phyloP scores from a whole-genome alignment of 1,139 yeast genomes.

The Torulaspora globosa region DNA sequence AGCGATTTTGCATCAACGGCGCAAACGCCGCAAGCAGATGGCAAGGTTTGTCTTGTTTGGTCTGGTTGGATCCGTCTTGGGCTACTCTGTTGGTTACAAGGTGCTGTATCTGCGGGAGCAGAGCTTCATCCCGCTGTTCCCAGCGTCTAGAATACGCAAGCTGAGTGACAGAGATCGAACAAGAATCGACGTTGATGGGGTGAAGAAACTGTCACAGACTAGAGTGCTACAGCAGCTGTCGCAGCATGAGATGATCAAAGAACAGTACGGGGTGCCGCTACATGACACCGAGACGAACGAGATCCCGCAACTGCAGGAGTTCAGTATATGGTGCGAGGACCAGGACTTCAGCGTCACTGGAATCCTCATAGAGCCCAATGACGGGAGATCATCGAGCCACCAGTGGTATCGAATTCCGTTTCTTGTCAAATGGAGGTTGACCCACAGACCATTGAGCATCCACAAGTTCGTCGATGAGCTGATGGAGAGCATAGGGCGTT shows the following conservation, averaged over 20 bases:
- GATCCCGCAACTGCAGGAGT: constrained; percentile 21
- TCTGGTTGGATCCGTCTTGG: constrained; percentile 25
- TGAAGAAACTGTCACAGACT: constrained; percentile 22
- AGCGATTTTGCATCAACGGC: constrained; percentile 21
- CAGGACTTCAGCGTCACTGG: constrained; percentile 34
- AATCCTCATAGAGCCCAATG: constrained; percentile 21
- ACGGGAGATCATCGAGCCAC: constrained; percentile 15
- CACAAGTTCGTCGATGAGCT: constrained; percentile 17
- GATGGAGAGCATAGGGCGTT: constrained; percentile 23
- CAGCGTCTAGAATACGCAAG: constrained; percentile 28
- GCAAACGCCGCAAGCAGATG: constrained; percentile 17
- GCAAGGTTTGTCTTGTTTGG: constrained; percentile 16
- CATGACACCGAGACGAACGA: constrained; percentile 20
- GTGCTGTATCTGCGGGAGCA: constrained; percentile 27
- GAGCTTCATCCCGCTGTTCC: constrained; percentile 30
- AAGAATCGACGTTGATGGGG: constrained; percentile 22
- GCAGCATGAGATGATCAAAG: constrained; percentile 33
- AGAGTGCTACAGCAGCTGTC: constrained; percentile 28
- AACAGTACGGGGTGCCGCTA: constrained; percentile 34
- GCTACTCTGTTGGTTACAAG: constrained; percentile 31
- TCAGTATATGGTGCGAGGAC: constrained; percentile 35
- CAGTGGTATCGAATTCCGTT: constrained; percentile 30
- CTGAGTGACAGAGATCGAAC: constrained; percentile 26
- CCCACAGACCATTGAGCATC: constrained; percentile 27
- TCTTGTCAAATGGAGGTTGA: constrained; percentile 29